Evolutionary conservation across 2,329 filamentous ascomycete genomes (phyloP).

Genomic region (Xylariaceae sp.): DNA sequence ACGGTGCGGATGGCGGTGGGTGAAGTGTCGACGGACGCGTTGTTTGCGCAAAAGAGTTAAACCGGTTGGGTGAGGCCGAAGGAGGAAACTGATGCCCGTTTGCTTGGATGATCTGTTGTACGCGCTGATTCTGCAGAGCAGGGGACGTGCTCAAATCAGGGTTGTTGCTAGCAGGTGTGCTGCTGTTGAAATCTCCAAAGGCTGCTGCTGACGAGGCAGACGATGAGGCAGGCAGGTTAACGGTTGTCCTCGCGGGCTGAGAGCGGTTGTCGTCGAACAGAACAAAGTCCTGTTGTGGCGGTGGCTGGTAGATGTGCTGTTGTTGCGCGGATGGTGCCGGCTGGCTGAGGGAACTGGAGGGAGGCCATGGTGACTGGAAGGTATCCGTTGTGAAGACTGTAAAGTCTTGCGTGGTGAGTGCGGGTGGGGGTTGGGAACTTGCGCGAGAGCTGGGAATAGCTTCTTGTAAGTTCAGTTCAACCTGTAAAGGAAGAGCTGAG

Average conservation of each 20-base stretch:
- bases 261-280: constrained; percentile 61
- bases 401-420: constrained; percentile 60
- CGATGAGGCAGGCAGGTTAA: constrained; percentile 39
- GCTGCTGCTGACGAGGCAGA: constrained; percentile 41
- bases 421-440: constrained; percentile 52
- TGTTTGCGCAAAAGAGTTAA: constrained; percentile 46
- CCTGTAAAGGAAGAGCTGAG: constrained; percentile 51
- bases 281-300: constrained; percentile 68
- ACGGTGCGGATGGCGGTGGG: constrained; percentile 57
- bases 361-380: constrained; percentile 70
- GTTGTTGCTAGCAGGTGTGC: constrained; percentile 21
- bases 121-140: constrained; percentile 52
- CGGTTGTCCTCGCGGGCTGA: constrained; percentile 37
- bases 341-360: constrained; percentile 60
- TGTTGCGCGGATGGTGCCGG: constrained; percentile 58
- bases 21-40: constrained; percentile 53
- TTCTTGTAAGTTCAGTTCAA: constrained; percentile 63
- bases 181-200: constrained; percentile 35
- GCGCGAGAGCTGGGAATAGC: constrained; percentile 53
- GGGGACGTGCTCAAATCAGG: constrained; percentile 43
- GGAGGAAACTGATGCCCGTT: constrained; percentile 49
- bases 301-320: constrained; percentile 47
- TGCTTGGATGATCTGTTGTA: constrained; percentile 54
- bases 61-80: constrained; percentile 52
- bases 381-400: constrained; percentile 80